Conservation (phyloP, 73 alveolate species). For the Paramecium octaurelia region DNA sequence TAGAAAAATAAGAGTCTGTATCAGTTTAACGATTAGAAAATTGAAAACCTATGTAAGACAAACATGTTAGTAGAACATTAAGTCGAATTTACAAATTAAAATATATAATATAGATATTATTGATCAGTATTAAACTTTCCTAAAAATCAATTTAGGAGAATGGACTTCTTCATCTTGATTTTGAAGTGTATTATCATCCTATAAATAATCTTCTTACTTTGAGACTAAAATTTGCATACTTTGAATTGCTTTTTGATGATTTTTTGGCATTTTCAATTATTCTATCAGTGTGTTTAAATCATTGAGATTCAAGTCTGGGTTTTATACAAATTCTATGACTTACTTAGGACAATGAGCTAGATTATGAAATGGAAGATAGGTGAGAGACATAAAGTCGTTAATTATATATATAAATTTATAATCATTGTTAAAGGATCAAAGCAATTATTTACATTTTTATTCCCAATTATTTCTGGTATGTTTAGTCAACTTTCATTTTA, state of each 20-base stretch:
- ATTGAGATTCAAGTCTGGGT: not conserved
- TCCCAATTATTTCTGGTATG: not conserved
- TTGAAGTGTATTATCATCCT: not conserved
- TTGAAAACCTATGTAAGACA: too few relatives aligned
- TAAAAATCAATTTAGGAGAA: not conserved
- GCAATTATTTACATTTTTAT: not conserved
- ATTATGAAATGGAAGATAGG: slow-evolving; percentile 3
- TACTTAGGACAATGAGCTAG: slow-evolving; percentile 11
- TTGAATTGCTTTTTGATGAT: not conserved
- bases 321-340: not conserved
- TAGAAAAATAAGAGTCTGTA: not conserved
- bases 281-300: not conserved
- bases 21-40: not conserved
- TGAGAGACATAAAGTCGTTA: not conserved
- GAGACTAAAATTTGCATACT: not conserved
- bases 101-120: not conserved
- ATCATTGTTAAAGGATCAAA: not conserved
- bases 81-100: not conserved
- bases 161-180: not conserved
- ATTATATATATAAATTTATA: not conserved
- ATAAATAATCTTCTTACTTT: not conserved
- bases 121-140: not conserved
- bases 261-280: not conserved
- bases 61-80: too few relatives aligned
- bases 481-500: too few relatives aligned